Evolutionary conservation across 768 basidiomycete species (phyloP).

Genomic region (Solioccasus polychromus): DNA sequence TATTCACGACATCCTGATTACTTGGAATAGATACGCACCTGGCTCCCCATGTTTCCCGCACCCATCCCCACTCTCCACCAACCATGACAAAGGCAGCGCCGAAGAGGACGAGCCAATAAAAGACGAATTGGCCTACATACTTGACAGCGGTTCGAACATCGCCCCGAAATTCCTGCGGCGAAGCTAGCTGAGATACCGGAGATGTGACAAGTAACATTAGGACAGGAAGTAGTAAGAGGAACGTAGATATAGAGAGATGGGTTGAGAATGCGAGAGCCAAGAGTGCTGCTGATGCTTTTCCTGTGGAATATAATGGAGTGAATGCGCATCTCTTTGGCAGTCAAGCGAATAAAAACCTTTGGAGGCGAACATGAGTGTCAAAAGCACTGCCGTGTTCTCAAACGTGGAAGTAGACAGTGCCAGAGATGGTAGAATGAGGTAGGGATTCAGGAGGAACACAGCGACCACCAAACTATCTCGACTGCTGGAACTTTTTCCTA

Average conservation of each 20-base stretch:
- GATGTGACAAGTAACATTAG: slow-evolving; percentile 59
- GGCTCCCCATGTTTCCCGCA: slow-evolving; percentile 80
- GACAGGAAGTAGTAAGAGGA: slow-evolving; percentile 65
- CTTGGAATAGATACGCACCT: slow-evolving; percentile 44
- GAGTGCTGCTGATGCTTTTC: slow-evolving; percentile 53
- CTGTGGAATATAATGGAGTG: slow-evolving; percentile 35
- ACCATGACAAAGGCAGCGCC: slow-evolving; percentile 50
- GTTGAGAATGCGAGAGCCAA: slow-evolving; percentile 68
- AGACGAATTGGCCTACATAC: slow-evolving; percentile 43
- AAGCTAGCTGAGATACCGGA: slow-evolving; percentile 66
- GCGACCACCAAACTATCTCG: slow-evolving; percentile 64
- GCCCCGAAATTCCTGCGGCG: slow-evolving; percentile 41
- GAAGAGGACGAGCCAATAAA: slow-evolving; percentile 47
- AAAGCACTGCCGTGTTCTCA: slow-evolving; percentile 70
- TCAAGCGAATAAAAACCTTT: slow-evolving; percentile 48
- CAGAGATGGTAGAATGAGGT: slow-evolving; percentile 73
- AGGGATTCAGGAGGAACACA: slow-evolving; percentile 85
- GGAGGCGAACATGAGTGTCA: slow-evolving; percentile 67
- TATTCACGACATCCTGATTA: not conserved
- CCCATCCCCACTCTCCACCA: slow-evolving; percentile 65
- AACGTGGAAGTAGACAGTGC: slow-evolving; percentile 81
- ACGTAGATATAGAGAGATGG: slow-evolving; percentile 70
- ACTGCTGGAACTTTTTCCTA: slow-evolving; percentile 35
- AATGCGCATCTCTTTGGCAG: not conserved
- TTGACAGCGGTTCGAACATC: slow-evolving; percentile 19